Base-by-base conservation (phyloP, 2,329 filamentous ascomycete species). In the Fusarium sulawesiense region DNA sequence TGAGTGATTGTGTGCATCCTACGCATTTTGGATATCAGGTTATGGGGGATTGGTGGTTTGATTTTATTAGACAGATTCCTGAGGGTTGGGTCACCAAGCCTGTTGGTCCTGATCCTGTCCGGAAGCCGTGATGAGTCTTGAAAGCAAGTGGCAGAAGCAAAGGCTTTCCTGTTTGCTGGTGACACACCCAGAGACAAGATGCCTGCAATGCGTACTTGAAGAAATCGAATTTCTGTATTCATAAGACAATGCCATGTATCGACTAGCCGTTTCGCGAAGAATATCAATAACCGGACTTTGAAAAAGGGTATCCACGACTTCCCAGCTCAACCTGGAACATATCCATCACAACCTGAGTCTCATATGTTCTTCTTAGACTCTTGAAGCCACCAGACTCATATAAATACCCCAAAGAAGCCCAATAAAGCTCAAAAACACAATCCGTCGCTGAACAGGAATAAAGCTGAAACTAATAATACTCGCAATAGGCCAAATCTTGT, bases 401-500 rank as follows among this genome's bases (percentile, higher is more conserved):
- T 85, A 86, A 32, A 85, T 82, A 11, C 84, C 84, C 84, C 84
- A 86, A 7, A 85, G 66, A 23, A 86, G 73, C 3, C 83, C 84
- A 20, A 86, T 75, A 56, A 84, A 82, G 65, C 82, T 85, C 50
- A 86, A 77, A 71, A 85, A 86, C 37, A 85, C 81, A 58, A 86
- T 82, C 37, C 84, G 79, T 46, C 79, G 78, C 55, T 86, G 82
- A n/a, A 85, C 83, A 0, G 84, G 84, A 6, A 86, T 76, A 46
- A 82, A 83, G 59, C 76, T 82, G 70, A 86, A 86, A 73, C 83
- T 85, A 58, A 86, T 78, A 60, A 86, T 80, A 40, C 83, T 85
- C 2, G 84, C 84, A 48, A 85, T 77, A 0, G 84, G 84, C 84
- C 84, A 86, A 41, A 86, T 83, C 72, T 85, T 85, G 72, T 85